These are phyloP conservation scores for Mycena sp. DNA, from an alignment of 1,284 basidiomycete species.

Conservation along the genomic window DNA sequence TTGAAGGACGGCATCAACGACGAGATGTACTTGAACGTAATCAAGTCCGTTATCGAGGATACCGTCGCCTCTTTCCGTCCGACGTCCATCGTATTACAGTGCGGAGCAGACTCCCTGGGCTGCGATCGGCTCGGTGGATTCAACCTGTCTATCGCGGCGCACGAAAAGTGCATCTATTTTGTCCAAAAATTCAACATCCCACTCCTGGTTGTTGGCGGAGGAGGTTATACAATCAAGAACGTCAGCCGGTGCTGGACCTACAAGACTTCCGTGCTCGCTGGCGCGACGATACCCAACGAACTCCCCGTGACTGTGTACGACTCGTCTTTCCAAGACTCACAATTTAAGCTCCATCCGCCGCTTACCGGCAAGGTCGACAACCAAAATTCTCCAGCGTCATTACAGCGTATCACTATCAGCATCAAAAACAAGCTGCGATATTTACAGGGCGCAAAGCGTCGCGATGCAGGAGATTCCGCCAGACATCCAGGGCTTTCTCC, in stretches of 20 bases:
- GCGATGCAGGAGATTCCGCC: slow-evolving; percentile 98
- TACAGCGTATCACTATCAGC: slow-evolving; percentile 88
- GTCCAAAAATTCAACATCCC: slow-evolving; percentile 94
- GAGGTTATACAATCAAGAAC: slow-evolving; percentile 96
- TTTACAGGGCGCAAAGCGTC: slow-evolving; percentile 94
- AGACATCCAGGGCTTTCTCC: slow-evolving; percentile 83
- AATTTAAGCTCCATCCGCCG: slow-evolving; percentile 94
- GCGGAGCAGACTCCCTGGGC: slow-evolving; percentile 96
- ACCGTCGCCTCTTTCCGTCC: slow-evolving; percentile 92
- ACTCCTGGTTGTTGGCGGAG: slow-evolving; percentile 91
- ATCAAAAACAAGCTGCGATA: slow-evolving; percentile 93
- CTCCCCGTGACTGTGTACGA: slow-evolving; percentile 93
- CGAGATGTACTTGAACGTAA: slow-evolving; percentile 94
- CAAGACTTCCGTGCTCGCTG: slow-evolving; percentile 95
- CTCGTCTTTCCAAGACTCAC: slow-evolving; percentile 90
- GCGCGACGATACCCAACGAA: slow-evolving; percentile 84
- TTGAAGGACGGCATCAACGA: slow-evolving; percentile 98
- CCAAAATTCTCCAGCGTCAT: slow-evolving; percentile 83
- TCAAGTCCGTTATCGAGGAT: slow-evolving; percentile 97
- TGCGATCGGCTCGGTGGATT: slow-evolving; percentile 96
- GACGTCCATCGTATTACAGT: slow-evolving; percentile 93
- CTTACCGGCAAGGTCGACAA: slow-evolving; percentile 94
- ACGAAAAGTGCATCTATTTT: slow-evolving; percentile 97
- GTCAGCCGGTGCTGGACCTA: slow-evolving; percentile 99
- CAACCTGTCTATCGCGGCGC: slow-evolving; percentile 96